Evolutionary conservation across 805 yeast genomes (phyloP).

Genomic region (Blastobotrys mokoenaii): DNA sequence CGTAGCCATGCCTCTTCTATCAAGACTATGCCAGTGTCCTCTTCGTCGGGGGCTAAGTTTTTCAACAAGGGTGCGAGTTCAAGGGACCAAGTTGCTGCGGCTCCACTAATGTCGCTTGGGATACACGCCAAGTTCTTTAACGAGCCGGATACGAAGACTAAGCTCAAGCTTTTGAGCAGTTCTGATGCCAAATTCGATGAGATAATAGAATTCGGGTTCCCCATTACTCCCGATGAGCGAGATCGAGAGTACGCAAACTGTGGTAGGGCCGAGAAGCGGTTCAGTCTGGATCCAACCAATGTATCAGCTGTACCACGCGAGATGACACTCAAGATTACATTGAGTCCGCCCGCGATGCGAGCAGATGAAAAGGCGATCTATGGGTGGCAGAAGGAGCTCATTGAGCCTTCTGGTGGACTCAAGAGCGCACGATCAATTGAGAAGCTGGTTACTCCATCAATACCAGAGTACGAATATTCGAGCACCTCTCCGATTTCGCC

Average conservation of each 20-base stretch:
- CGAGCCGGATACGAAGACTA: slow-evolving; percentile 13
- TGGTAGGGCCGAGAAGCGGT: background rate
- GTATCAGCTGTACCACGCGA: slow-evolving; percentile 12
- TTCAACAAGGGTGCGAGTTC: background rate
- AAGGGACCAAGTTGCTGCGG: background rate
- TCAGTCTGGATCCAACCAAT: background rate
- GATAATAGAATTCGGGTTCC: slow-evolving; percentile 21
- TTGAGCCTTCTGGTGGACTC: slow-evolving; percentile 13
- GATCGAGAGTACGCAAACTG: background rate
- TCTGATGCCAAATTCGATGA: slow-evolving; percentile 18
- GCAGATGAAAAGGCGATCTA: slow-evolving; percentile 21
- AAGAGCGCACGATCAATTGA: slow-evolving; percentile 5
- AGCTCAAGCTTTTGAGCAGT: slow-evolving; percentile 13
- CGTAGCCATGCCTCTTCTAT: slow-evolving; percentile 1
- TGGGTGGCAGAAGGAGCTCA: slow-evolving; percentile 23
- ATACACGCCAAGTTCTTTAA: slow-evolving; percentile 15
- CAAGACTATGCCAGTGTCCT: background rate
- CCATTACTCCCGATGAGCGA: slow-evolving; percentile 5
- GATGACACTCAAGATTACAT: slow-evolving; percentile 21
- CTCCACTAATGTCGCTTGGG: background rate
- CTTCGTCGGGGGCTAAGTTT: background rate
- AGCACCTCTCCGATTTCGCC: background rate
- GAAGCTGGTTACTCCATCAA: background rate
- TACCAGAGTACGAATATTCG: background rate
- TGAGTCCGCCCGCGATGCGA: slow-evolving; percentile 22